phyloP scores from a whole-genome alignment of 2,329 filamentous ascomycete genomes.

The Calonectria honghensis region DNA sequence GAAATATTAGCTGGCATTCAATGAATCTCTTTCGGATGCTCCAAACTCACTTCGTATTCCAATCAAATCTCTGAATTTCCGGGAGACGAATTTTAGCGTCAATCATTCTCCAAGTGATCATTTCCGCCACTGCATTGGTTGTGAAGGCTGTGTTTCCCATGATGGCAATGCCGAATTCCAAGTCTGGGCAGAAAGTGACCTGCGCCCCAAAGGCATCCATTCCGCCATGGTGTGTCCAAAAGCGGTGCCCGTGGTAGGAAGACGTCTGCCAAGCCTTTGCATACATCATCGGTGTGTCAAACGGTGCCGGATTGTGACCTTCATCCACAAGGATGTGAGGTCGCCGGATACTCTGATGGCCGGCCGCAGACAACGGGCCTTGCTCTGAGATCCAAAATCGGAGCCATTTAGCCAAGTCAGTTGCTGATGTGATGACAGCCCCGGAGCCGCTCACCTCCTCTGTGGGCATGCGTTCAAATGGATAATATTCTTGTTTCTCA shows the following conservation, averaged over 20 bases:
- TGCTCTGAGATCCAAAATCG: conserved; percentile 5
- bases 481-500: conserved; percentile 39
- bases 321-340: neutral
- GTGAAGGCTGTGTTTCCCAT: conserved; percentile 18
- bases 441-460: conserved; percentile 58
- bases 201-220: conserved; percentile 42
- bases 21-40: fast-evolving
- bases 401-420: neutral
- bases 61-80: conserved; percentile 1
- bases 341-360: neutral
- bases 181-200: conserved; percentile 45
- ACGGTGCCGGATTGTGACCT: neutral
- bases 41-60: neutral
- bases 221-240: conserved; percentile 55
- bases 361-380: neutral
- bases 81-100: neutral
- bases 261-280: conserved; percentile 20
- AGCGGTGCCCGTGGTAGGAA: conserved; percentile 41
- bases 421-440: conserved; percentile 61
- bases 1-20: neutral
- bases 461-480: neutral
- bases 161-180: conserved; percentile 48
- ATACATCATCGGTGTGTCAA: conserved; percentile 10
- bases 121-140: neutral
- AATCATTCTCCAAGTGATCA: neutral